Conservation (phyloP, 2,329 filamentous ascomycete genomes). For the Colletotrichum simmondsii region DNA sequence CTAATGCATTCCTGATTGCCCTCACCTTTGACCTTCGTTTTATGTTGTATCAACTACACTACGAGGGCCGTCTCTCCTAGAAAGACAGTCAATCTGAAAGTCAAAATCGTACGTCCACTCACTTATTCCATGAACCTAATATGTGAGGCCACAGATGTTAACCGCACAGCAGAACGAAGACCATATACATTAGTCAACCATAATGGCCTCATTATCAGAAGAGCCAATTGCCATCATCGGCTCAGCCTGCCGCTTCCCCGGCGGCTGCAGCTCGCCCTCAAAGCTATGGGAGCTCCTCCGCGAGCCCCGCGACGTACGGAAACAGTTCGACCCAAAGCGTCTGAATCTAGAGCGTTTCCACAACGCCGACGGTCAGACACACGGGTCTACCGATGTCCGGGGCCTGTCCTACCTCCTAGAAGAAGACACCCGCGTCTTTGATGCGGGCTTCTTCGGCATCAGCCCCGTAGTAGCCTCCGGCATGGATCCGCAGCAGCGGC, state of each 20-base stretch:
- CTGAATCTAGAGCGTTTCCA: slow-evolving; percentile 39
- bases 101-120: not conserved
- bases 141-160: no score
- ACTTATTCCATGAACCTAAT: not conserved
- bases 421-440: slow-evolving; percentile 38
- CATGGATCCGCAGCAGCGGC: slow-evolving; percentile 43
- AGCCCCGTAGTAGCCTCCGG: slow-evolving; percentile 39
- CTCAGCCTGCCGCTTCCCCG: slow-evolving; percentile 42
- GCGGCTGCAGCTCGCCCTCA: slow-evolving; percentile 38
- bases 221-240: slow-evolving; percentile 43
- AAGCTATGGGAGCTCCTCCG: slow-evolving; percentile 43
- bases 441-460: slow-evolving; percentile 40
- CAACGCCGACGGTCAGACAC: slow-evolving; percentile 29
- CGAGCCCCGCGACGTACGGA: slow-evolving; percentile 34
- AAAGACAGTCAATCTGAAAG: not conserved
- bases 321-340: slow-evolving; percentile 15
- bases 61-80: not conserved
- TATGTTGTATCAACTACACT: not conserved
- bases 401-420: not conserved
- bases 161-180: no score
- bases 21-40: not conserved
- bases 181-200: no score
- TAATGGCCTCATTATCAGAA: no score
- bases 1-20: not conserved
- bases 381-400: not conserved